Percentiles rank a stretch among this genome's conserved stretches.
phyloP scores from a whole-genome alignment of 352 stramenopile genomes.

The Globisporangium yorkense region DNA sequence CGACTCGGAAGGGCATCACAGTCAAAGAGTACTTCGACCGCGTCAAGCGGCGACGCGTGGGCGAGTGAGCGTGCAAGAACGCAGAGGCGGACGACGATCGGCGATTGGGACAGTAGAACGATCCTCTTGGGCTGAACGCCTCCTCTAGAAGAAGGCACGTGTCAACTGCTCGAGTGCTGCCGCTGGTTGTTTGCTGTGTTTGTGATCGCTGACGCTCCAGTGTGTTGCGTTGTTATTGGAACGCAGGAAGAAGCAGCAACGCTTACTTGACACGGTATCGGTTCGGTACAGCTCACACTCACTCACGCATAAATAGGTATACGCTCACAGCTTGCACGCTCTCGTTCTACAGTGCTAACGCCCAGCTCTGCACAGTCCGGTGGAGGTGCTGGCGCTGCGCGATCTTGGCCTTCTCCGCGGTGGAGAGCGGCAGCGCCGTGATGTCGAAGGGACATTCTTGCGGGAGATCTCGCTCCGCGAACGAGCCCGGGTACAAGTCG shows the following conservation, averaged over 20 bases:
- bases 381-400: slow-evolving; percentile 40
- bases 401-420: slow-evolving; percentile 31
- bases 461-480: slow-evolving; percentile 25
- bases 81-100: not conserved
- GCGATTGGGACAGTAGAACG: not conserved
- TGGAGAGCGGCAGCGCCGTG: slow-evolving; percentile 29
- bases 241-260: too few species aligned
- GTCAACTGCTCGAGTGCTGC: too few species aligned
- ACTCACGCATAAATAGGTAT: not conserved
- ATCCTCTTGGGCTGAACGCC: not conserved
- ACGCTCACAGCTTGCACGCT: not conserved
- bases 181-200: too few species aligned
- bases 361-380: slow-evolving; percentile 27
- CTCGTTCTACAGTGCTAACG: not conserved
- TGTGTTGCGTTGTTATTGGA: too few species aligned
- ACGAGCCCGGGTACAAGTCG: slow-evolving; percentile 44
- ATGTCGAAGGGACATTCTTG: slow-evolving; percentile 61
- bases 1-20: slow-evolving; percentile 66
- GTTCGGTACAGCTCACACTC: not conserved
- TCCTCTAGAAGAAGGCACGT: too few species aligned
- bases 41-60: slow-evolving; percentile 61
- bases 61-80: slow-evolving; percentile 19
- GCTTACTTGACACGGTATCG: too few species aligned
- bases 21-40: slow-evolving; percentile 87
- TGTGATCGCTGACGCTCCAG: too few species aligned